Base-by-base conservation (phyloP, 2,329 filamentous ascomycete species). In the Claviceps paspali region DNA sequence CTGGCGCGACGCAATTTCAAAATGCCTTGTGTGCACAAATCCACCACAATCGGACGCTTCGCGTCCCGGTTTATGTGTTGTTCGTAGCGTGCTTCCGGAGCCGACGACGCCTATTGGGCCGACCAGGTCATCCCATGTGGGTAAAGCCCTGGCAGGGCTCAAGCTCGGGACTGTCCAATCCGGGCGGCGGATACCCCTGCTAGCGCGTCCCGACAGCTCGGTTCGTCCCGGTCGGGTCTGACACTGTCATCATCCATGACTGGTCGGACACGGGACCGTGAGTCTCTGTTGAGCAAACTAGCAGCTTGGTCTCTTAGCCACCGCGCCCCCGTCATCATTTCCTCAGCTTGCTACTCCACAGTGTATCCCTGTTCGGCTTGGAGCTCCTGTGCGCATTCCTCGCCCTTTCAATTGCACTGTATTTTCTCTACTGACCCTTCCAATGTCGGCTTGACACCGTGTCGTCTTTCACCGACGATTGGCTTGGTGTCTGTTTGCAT, bases 161-260 rank as follows among this genome's bases (percentile, higher is more conserved):
- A 10, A 5, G 15, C 19, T 4, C 11, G 11, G 4, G 2, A 3
- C 11, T 2, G 29, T 10, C 52, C 50, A 54, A 54, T 52, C 27
- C 7, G 5, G 15, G 14, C 15, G 14, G 21, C 14, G 1, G 9
- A 4, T n/a, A 9, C 28, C 46, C 43, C 32, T 47, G 27, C 51
- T 60, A 60, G 57, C 49, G 53, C 44, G 49, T 51, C 52, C 51
- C 57, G 57, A 47, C 51, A 56, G 45, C 45, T 46, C 55, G 57
- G 57, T 52, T 56, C 47, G 49, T 43, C 46, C 55, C 44, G 43
- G 41, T 41, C 42, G 35, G 38, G 36, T 26, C 29, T 39, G 23
- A 38, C 36, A 35, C 29, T 6, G 33, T 18, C 17, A 42, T 42
- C 39, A 28, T 27, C 39, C 38, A 38, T 53, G 45, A 56, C 36